These are phyloP conservation scores for Euphorbia lathyris DNA, from an alignment of 345 rosid species.

Conservation along the genomic window DNA sequence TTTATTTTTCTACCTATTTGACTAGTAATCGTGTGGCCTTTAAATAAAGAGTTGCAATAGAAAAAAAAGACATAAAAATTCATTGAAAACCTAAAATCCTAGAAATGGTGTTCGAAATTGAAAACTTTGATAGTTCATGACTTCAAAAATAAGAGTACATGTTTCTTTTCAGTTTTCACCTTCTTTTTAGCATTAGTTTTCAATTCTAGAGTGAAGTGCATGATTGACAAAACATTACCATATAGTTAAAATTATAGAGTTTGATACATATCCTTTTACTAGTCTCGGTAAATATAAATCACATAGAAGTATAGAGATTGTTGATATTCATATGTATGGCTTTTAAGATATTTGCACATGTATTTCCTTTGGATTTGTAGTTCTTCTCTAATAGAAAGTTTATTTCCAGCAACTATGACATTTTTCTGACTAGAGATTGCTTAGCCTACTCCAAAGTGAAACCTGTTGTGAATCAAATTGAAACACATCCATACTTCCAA, in stretches of 20 bases:
- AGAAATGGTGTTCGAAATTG: background rate
- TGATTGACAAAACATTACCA: background rate
- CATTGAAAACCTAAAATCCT: background rate
- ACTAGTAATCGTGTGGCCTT: background rate
- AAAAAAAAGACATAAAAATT: background rate
- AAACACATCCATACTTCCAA: constrained; percentile 90
- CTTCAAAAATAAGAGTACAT: background rate
- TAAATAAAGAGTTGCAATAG: background rate
- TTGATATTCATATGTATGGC: background rate
- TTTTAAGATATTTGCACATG: no score
- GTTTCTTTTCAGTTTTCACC: background rate
- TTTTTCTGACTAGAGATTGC: constrained; percentile 84
- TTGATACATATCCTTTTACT: background rate
- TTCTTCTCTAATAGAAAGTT: no score
- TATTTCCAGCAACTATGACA: constrained; percentile 89
- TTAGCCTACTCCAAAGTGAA: constrained; percentile 87
- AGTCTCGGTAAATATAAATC: background rate
- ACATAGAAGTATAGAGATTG: background rate
- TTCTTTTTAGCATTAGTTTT: background rate
- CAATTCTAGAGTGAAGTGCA: background rate
- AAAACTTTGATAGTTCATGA: background rate
- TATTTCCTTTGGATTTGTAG: no score
- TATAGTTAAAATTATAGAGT: background rate
- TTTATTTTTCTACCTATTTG: no score
- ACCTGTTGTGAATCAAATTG: constrained; percentile 93